phyloP scores from a whole-genome alignment of 768 basidiomycete species.

The Pleurotus tuber-regium region DNA sequence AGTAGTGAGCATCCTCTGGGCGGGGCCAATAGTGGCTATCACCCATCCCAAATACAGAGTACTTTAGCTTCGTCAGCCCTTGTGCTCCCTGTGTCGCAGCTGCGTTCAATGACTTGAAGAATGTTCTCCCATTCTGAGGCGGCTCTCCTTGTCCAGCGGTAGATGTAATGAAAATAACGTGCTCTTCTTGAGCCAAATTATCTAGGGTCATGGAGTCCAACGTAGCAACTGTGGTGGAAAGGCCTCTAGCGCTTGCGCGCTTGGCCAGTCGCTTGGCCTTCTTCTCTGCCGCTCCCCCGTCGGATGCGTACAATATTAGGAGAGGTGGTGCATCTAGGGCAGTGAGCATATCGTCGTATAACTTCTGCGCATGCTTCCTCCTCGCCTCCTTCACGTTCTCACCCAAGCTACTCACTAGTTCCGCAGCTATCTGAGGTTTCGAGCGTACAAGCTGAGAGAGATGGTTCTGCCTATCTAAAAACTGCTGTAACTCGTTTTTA shows the following conservation, averaged over 20 bases:
- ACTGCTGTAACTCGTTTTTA: constrained; percentile 90
- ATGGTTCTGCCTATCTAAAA: constrained; percentile 96
- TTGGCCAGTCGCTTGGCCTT: constrained; percentile 83
- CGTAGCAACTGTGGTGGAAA: constrained; percentile 70
- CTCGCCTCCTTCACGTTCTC: constrained; percentile 82
- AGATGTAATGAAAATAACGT: constrained; percentile 87
- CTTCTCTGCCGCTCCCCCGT: constrained; percentile 96
- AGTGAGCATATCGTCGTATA: constrained; percentile 80
- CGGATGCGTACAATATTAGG: constrained; percentile 89
- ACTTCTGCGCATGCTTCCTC: constrained; percentile 74
- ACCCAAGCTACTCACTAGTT: constrained; percentile 82
- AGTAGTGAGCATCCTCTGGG: constrained; percentile 94
- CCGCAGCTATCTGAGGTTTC: constrained; percentile 75
- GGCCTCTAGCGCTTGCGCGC: constrained; percentile 81
- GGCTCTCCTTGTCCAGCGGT: constrained; percentile 97
- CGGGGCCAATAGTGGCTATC: constrained; percentile 99
- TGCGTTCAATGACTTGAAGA: constrained; percentile 83
- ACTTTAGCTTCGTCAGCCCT: constrained; percentile 63
- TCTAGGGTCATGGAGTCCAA: constrained; percentile 82
- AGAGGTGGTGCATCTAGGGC: constrained; percentile 89
- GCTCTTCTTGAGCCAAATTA: constrained; percentile 67
- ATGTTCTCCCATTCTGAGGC: constrained; percentile 91
- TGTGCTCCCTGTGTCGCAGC: constrained; percentile 56
- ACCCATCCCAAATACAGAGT: constrained; percentile 90
- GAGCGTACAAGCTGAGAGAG: constrained; percentile 88